Evolutionary conservation across 345 rosid species (phyloP).

Genomic region (Citrus unshiu): DNA sequence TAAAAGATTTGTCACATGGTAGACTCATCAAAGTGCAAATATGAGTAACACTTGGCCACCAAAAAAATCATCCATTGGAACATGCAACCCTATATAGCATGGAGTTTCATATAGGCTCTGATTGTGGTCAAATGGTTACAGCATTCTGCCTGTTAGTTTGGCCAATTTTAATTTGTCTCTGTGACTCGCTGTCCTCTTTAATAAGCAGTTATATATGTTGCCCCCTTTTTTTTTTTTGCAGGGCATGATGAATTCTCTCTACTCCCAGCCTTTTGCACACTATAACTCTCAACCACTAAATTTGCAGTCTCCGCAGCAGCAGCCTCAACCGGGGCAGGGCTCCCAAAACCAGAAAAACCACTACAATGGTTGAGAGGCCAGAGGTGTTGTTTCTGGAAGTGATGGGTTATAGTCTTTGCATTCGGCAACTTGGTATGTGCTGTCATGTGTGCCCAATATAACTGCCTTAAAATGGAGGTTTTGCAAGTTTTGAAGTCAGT

Average conservation of each 20-base stretch:
- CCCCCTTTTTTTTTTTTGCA: slow-evolving; percentile 18
- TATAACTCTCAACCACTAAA: slow-evolving; percentile 78
- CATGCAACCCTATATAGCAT: neutral
- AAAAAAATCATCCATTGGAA: neutral
- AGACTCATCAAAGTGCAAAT: neutral
- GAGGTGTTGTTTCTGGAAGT: slow-evolving; percentile 19
- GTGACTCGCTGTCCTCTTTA: neutral
- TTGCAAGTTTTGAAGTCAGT: slow-evolving; percentile 37
- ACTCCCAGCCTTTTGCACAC: slow-evolving; percentile 88
- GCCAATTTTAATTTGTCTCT: neutral
- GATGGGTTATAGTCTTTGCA: slow-evolving; percentile 71
- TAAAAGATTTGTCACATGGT: neutral
- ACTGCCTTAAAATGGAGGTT: slow-evolving; percentile 20
- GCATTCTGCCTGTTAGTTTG: neutral
- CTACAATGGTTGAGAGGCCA: slow-evolving; percentile 64
- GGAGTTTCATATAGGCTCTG: neutral
- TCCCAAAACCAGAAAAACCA: slow-evolving; percentile 80
- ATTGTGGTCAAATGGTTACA: neutral
- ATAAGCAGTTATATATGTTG: neutral
- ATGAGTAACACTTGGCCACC: neutral
- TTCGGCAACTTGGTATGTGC: slow-evolving; percentile 77
- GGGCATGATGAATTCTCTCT: slow-evolving; percentile 91
- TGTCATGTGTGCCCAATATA: slow-evolving; percentile 49
- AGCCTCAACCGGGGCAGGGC: slow-evolving; percentile 72
- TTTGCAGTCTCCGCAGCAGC: slow-evolving; percentile 61